Percentiles rank a stretch among this genome's conserved stretches.
Conservation (phyloP, 768 basidiomycete genomes). For the Boletus eberwhitei region DNA sequence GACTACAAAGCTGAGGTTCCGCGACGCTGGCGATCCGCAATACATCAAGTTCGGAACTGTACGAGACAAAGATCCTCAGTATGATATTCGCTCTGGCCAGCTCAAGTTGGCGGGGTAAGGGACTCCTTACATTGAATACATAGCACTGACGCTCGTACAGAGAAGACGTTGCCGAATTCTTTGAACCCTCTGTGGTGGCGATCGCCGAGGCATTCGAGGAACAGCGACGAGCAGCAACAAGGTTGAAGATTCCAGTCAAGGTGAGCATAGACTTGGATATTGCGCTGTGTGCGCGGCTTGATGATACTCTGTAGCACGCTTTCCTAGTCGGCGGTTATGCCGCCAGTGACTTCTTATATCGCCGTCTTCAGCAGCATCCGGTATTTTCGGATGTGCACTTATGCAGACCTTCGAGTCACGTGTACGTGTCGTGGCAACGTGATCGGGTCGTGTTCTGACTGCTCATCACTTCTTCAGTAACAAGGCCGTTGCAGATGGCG, state of each 20-base stretch:
- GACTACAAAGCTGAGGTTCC: conserved; percentile 40
- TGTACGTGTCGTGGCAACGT: conserved; percentile 33
- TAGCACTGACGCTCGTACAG: conserved; percentile 16
- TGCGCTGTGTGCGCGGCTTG: background rate
- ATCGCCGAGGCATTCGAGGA: conserved; percentile 34
- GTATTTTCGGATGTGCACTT: conserved; percentile 37
- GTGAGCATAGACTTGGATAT: background rate
- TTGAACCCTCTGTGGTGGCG: conserved; percentile 40
- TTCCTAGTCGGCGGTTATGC: conserved; percentile 53
- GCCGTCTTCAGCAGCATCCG: conserved; percentile 37
- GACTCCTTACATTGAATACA: background rate
- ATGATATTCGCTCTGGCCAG: conserved; percentile 36
- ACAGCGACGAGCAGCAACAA: conserved; percentile 21
- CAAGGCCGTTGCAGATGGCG: conserved; percentile 53
- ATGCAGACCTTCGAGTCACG: conserved; percentile 46
- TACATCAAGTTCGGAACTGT: conserved; percentile 40
- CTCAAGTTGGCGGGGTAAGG: conserved; percentile 37
- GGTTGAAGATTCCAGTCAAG: conserved; percentile 27
- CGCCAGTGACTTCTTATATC: conserved; percentile 45
- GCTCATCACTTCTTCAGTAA: conserved; percentile 21
- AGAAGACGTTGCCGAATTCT: conserved; percentile 36
- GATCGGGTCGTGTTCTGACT: background rate
- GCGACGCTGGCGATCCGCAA: conserved; percentile 29
- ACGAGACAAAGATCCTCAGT: conserved; percentile 32
- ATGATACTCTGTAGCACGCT: conserved; percentile 25